Evolutionary conservation across 257 asterid genomes (phyloP), one percentile per base, ranked within the genome.

Genomic region (Fraxinus americana): DNA sequence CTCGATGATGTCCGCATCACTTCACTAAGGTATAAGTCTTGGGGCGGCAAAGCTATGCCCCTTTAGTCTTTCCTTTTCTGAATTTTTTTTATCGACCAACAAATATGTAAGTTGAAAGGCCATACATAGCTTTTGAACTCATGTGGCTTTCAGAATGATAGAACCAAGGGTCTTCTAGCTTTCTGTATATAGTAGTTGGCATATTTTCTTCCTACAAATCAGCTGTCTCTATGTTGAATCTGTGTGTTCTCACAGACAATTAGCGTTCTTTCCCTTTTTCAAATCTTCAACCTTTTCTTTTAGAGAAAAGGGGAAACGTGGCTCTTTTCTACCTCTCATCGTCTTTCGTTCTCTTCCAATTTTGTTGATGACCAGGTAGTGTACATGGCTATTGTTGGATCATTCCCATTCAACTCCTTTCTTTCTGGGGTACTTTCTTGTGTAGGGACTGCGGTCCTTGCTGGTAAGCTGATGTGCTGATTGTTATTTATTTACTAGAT

Each of bases 351-450:
- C 70, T 39, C 27, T 71, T 23, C 38, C 21, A 30, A 65, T n/a
- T 79, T 43, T 80, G 75, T 61, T 77, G 78, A 76, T 77, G 73
- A 71, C 72, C 84, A 94, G 99, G 94, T 94, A 5, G 94, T 77
- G 35, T 94, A 94, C 88, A 84, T 94, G 97, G 99, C 97, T n/a
- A 4, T 86, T 73, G 99, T 94, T 84, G 98, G 98, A 82, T 83
- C 98, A 29, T 94, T 94, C 79, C 98, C 99, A 7, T 94, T 94
- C 90, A 94, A 94, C 89, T 92, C 99, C 72, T 94, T 94, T 67
- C 99, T 92, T 74, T 92, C 99, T 2, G 99, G 99, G 43, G 89
- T 94, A 66, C 99, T 92, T 80, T 94, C 99, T 32, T 94, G 98
- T 69, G 88, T 92, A 21, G 98, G 99, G 67, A 94, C 97, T 43